A percentile compares a stretch with the other conserved stretches of the same genome.
Conservation (phyloP, 164 flowering plant genomes). For the Magnolia officinalis region DNA sequence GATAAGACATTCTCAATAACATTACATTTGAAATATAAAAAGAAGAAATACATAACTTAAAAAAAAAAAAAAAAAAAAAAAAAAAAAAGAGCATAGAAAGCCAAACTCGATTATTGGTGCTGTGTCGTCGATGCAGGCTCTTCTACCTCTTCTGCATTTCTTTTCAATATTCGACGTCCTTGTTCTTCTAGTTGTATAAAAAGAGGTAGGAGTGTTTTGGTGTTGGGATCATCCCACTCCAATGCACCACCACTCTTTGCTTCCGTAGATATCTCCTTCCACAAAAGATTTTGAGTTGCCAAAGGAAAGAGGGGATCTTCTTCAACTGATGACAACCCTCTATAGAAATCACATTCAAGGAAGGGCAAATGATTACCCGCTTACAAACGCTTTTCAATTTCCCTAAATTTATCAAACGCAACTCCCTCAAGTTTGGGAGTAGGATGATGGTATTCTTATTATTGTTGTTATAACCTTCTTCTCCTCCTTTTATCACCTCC, state of each 20-base stretch:
- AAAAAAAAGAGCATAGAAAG: too few relatives aligned
- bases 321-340: neutral
- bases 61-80: too few relatives aligned
- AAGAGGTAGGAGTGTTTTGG: too few relatives aligned
- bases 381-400: neutral
- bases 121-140: too few relatives aligned
- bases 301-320: neutral
- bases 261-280: neutral
- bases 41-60: too few relatives aligned
- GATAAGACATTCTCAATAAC: too few relatives aligned
- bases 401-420: neutral
- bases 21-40: too few relatives aligned
- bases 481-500: neutral
- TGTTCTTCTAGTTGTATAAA: too few relatives aligned
- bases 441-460: neutral
- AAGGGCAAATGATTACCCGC: neutral
- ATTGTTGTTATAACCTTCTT: neutral
- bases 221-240: neutral
- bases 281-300: neutral
- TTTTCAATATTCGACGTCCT: too few relatives aligned
- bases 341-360: neutral
- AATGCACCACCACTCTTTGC: constrained; percentile 2
- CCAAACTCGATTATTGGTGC: too few relatives aligned
- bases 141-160: too few relatives aligned
- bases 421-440: constrained; percentile 2